Conservation (phyloP, 768 basidiomycete genomes). For the Nidularia pulvinata region DNA sequence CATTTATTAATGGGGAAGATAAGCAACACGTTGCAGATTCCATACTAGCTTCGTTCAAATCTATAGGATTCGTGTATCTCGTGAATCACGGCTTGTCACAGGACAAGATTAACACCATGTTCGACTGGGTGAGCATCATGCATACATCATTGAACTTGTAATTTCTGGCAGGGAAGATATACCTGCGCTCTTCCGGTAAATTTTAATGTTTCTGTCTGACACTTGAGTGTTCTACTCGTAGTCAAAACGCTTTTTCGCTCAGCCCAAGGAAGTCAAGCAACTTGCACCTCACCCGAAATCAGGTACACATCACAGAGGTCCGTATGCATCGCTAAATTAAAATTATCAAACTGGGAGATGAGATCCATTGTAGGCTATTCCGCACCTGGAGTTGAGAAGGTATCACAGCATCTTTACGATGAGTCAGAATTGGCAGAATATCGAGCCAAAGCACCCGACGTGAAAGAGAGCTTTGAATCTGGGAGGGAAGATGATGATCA, state of each 20-base stretch:
- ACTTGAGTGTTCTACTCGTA: slow-evolving; percentile 7
- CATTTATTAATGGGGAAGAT: slow-evolving; percentile 36
- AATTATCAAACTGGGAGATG: not conserved
- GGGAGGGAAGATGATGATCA: slow-evolving; percentile 42
- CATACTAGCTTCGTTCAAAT: slow-evolving; percentile 42
- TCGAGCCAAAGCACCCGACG: slow-evolving; percentile 29
- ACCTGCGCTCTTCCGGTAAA: not conserved
- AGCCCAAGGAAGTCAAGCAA: slow-evolving; percentile 33
- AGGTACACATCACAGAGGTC: slow-evolving; percentile 44
- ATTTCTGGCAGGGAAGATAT: not conserved
- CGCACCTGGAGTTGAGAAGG: slow-evolving; percentile 35
- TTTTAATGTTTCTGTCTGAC: not conserved
- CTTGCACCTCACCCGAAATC: slow-evolving; percentile 44
- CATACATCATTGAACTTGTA: not conserved
- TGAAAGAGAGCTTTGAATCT: slow-evolving; percentile 58
- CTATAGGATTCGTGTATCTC: slow-evolving; percentile 47
- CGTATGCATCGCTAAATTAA: not conserved
- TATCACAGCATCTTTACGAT: slow-evolving; percentile 33
- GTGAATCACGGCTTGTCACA: slow-evolving; percentile 38
- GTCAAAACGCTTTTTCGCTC: slow-evolving; percentile 36
- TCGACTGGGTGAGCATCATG: slow-evolving; percentile 30
- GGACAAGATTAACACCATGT: slow-evolving; percentile 34
- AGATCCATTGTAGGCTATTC: slow-evolving; percentile 28
- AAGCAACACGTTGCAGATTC: slow-evolving; percentile 36
- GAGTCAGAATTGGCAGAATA: slow-evolving; percentile 18